Conservation (phyloP, 768 basidiomycete species). For the Lentinula guzmanii region DNA sequence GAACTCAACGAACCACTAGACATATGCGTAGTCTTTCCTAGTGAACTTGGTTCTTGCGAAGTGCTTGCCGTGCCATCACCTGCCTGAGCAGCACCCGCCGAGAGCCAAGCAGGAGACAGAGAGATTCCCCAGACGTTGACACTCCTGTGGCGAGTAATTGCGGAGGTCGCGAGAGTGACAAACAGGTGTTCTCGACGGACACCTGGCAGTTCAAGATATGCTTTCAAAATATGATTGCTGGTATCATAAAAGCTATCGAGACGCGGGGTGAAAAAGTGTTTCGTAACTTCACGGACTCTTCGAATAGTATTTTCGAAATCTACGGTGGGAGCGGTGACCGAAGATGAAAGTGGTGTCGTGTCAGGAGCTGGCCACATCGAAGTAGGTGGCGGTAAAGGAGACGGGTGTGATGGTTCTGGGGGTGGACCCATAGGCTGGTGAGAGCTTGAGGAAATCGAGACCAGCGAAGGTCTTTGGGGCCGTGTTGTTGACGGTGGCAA, state of each 20-base stretch:
- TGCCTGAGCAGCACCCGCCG: neutral
- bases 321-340: neutral
- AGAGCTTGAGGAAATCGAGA: neutral
- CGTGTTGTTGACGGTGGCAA: neutral
- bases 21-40: conserved; percentile 1
- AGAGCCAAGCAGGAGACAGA: neutral
- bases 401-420: neutral
- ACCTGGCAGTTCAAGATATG: neutral
- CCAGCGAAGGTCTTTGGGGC: neutral
- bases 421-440: conserved; percentile 1
- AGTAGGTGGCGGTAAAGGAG: neutral
- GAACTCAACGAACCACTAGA: conserved; percentile 6
- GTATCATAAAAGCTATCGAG: neutral
- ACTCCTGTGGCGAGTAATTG: neutral
- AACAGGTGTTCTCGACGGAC: neutral
- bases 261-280: neutral
- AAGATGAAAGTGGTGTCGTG: neutral
- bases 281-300: neutral
- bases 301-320: neutral
- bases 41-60: neutral
- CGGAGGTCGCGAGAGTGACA: neutral
- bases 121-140: neutral
- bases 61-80: neutral
- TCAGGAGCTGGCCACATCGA: neutral
- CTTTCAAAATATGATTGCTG: neutral